phyloP scores from a whole-genome alignment of 371 early-diverging fungal genomes.

The Entomophthora muscae region DNA sequence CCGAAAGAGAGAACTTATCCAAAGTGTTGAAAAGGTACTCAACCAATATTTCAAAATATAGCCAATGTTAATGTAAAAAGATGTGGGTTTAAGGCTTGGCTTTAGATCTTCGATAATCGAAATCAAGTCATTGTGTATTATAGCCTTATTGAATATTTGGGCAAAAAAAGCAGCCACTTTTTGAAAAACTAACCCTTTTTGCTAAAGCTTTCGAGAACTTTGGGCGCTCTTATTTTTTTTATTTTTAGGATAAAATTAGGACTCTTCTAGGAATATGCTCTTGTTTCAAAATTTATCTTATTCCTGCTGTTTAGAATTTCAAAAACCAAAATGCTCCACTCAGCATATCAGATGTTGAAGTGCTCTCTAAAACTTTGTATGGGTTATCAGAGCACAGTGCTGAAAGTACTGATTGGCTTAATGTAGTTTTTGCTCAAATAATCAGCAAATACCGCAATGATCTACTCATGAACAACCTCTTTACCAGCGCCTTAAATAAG shows the following conservation, averaged over 20 bases:
- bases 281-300: slow-evolving; percentile 6
- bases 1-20: not conserved
- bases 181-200: not conserved
- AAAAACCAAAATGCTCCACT: slow-evolving; percentile 17
- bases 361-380: slow-evolving; percentile 40
- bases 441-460: slow-evolving; percentile 69
- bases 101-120: not conserved
- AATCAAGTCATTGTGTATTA: not conserved
- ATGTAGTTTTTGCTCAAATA: slow-evolving; percentile 71
- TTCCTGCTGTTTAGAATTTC: slow-evolving; percentile 5
- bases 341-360: slow-evolving; percentile 15
- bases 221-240: not conserved
- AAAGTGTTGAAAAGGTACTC: slow-evolving; percentile 6
- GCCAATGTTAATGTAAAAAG: not conserved
- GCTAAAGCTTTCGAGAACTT: not conserved
- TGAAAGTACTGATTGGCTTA: slow-evolving; percentile 86
- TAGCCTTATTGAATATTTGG: not conserved
- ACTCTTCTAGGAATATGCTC: not conserved
- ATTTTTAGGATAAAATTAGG: not conserved
- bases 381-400: slow-evolving; percentile 38
- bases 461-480: slow-evolving; percentile 47
- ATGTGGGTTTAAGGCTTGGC: not conserved
- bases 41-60: not conserved
- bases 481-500: slow-evolving; percentile 54
- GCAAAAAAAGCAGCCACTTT: not conserved